Conservation (phyloP, 192 early-diverging fungal species). For the Dispira simplex region DNA sequence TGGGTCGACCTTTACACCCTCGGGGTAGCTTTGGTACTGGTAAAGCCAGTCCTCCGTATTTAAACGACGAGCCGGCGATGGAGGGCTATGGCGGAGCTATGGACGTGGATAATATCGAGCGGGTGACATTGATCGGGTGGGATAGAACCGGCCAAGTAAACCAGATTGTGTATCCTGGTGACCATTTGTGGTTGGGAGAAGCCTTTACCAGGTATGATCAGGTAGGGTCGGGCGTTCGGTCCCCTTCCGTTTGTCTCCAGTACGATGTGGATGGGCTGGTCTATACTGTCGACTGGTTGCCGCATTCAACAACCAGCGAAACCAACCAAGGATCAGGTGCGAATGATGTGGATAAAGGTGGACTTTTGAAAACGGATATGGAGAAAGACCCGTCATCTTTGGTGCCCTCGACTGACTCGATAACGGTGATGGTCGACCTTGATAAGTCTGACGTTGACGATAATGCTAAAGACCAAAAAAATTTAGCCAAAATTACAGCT, state of each 20-base stretch:
- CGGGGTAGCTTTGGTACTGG: background rate
- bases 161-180: background rate
- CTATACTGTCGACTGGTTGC: constrained; percentile 25
- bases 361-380: too few species aligned
- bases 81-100: background rate
- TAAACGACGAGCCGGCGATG: background rate
- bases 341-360: too few species aligned
- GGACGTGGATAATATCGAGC: background rate
- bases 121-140: background rate
- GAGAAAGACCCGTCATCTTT: too few species aligned
- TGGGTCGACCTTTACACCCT: background rate
- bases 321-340: too few species aligned
- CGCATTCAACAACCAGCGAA: background rate
- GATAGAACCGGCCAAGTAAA: background rate
- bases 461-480: background rate
- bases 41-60: background rate
- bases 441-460: background rate
- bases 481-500: background rate
- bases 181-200: background rate
- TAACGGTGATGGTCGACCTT: too few species aligned
- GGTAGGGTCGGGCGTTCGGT: background rate
- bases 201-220: background rate
- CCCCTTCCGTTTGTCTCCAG: constrained; percentile 40
- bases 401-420: too few species aligned
- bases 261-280: constrained; percentile 56